phyloP scores from a whole-genome alignment of 2,329 filamentous ascomycete genomes.

The Trichophyton mentagrophytes region DNA sequence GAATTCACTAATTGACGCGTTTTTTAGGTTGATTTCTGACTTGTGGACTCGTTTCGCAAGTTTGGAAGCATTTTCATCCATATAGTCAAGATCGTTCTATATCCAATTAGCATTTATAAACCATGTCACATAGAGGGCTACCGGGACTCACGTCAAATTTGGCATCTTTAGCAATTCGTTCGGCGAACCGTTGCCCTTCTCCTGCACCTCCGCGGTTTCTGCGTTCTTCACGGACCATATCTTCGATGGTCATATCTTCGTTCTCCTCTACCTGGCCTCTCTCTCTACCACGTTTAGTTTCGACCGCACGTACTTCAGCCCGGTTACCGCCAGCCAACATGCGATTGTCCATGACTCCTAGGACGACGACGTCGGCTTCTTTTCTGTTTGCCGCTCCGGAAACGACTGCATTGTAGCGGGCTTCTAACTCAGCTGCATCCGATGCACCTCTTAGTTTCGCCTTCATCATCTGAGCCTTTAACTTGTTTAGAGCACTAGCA shows the following conservation, averaged over 20 bases:
- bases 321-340: constrained; percentile 67
- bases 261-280: constrained; percentile 79
- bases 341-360: constrained; percentile 79
- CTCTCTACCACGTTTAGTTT: constrained; percentile 70
- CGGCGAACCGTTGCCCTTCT: constrained; percentile 70
- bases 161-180: constrained; percentile 83
- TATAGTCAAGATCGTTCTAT: constrained; percentile 78
- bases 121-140: not conserved
- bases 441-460: constrained; percentile 72
- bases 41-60: constrained; percentile 79
- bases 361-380: constrained; percentile 58
- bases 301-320: constrained; percentile 63
- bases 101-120: not conserved
- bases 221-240: constrained; percentile 92
- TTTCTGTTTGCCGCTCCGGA: constrained; percentile 46
- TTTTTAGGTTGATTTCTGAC: constrained; percentile 76
- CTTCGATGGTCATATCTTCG: constrained; percentile 88
- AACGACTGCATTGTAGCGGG: constrained; percentile 67
- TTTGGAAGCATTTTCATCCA: constrained; percentile 90
- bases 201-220: constrained; percentile 65
- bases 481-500: constrained; percentile 68
- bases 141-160: constrained; percentile 56
- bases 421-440: constrained; percentile 63
- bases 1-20: constrained; percentile 73
- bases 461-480: constrained; percentile 92